Percentiles rank a stretch among this genome's conserved stretches.
phyloP scores from a whole-genome alignment of 768 basidiomycete species.

The Gymnopilus junonius region DNA sequence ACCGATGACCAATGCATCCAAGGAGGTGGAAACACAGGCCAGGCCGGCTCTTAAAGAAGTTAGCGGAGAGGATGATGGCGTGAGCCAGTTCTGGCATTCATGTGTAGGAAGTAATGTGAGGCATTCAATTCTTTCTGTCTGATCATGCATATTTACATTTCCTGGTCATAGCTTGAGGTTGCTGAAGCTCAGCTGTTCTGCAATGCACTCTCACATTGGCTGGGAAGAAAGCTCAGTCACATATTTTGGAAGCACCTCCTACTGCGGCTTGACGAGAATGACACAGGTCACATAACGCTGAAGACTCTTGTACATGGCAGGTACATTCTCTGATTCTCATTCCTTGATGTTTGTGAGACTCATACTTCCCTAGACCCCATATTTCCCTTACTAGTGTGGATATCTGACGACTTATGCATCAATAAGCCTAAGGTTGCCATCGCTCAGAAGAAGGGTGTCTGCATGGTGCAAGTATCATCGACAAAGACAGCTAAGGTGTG shows the following conservation, averaged over 20 bases:
- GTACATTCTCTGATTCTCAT: background rate
- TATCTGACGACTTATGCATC: constrained; percentile 25
- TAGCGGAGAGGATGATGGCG: background rate
- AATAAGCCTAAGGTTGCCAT: constrained; percentile 20
- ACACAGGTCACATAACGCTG: constrained; percentile 23
- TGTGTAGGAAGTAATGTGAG: constrained; percentile 28
- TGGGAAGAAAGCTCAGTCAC: constrained; percentile 21
- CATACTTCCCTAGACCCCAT: background rate
- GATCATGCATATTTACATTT: background rate
- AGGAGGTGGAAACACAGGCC: background rate
- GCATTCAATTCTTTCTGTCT: background rate
- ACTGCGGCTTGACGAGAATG: constrained; percentile 29
- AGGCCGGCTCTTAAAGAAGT: no score
- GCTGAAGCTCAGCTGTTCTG: constrained; percentile 24
- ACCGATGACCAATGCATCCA: background rate
- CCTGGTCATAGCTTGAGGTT: constrained; percentile 15
- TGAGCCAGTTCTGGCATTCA: constrained; percentile 27
- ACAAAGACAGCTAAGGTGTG: constrained; percentile 28
- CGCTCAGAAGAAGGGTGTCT: constrained; percentile 21
- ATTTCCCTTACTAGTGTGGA: constrained; percentile 30
- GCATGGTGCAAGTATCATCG: constrained; percentile 24
- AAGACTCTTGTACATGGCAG: constrained; percentile 19
- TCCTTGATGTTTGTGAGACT: background rate
- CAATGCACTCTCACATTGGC: constrained; percentile 21
- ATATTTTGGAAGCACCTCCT: constrained; percentile 23